phyloP scores from a whole-genome alignment of 163 green algal genomes.

The Scenedesmus sp. region DNA sequence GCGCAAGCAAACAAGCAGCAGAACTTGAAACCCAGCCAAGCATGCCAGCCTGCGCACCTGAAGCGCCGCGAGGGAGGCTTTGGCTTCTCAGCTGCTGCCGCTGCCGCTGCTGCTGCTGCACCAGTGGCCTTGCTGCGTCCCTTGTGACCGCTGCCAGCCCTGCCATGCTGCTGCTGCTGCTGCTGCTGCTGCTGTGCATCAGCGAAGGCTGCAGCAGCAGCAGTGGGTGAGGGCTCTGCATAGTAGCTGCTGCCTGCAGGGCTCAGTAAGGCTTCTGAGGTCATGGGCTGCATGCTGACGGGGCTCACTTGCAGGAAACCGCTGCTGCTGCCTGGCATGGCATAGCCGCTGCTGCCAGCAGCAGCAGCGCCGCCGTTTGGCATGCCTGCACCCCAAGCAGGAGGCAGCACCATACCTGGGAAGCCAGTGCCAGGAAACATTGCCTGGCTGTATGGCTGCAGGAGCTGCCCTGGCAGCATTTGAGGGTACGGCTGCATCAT shows the following conservation, averaged over 20 bases:
- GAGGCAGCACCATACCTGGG: background rate
- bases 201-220: background rate
- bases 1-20: background rate
- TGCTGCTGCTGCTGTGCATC: background rate
- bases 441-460: background rate
- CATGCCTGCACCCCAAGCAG: background rate
- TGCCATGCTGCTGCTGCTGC: slow-evolving; percentile 21
- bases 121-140: background rate
- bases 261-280: background rate
- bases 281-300: background rate
- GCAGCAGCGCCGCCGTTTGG: background rate
- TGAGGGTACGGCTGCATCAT: background rate
- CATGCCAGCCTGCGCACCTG: background rate
- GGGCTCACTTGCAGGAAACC: background rate
- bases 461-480: background rate
- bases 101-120: background rate
- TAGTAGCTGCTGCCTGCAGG: background rate
- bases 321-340: background rate
- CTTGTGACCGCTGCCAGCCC: background rate
- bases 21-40: background rate
- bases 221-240: background rate
- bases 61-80: slow-evolving; percentile 36
- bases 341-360: background rate
- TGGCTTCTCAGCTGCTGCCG: background rate
- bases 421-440: background rate